Base-by-base conservation (phyloP, 1,284 basidiomycete species). In the Leccinum fuscescens region DNA sequence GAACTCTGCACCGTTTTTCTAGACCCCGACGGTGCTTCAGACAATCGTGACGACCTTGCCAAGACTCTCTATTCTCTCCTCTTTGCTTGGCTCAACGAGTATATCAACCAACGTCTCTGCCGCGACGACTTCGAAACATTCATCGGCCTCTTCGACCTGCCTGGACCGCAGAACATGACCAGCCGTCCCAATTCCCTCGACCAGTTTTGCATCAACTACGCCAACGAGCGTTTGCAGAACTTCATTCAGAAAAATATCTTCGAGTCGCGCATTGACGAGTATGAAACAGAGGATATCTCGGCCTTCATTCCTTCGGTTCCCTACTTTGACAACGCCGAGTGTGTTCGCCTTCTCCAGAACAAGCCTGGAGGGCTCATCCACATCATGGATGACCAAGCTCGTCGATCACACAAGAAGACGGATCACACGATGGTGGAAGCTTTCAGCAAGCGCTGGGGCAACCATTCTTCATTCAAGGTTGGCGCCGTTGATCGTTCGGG, bases 371-470 rank as follows among this genome's bases (percentile, higher is more conserved):
- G 97, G 4, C 81, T 99, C 35, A 88, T 98, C 56, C 93, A 96
- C 72, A 98, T 98, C 75, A 94, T 98, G 88, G 96, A 98, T 72
- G 96, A 99, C 71, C 94, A 98, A 75, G 91, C 94, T 9, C 83
- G 90, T 15, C 83, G 92, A 46, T 83, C 85, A 64, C 88, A 92
- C 37, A 95, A 94, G 78, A 96, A 96, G 86, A 94, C 89, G 6
- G 93, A 98, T 69, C 83, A 89, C 60, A 94, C 91, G 4, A 97
- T 98, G 94, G 86, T 96, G 15, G 94, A 98, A 29, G 27, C 8
- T 29, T 29, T 29, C 27, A 29, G 27, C 27, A 29, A 29, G 27
- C 27, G 8, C 27, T 29, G 27, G 27, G 27, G 27, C 7, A 29
- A 29, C 27, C 27, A 29, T 8, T 8, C 27, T 29, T 29, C 27